A percentile compares a stretch with the other conserved stretches of the same genome.
Evolutionary conservation across 768 basidiomycete genomes (phyloP).

Genomic region (Trametes maxima): DNA sequence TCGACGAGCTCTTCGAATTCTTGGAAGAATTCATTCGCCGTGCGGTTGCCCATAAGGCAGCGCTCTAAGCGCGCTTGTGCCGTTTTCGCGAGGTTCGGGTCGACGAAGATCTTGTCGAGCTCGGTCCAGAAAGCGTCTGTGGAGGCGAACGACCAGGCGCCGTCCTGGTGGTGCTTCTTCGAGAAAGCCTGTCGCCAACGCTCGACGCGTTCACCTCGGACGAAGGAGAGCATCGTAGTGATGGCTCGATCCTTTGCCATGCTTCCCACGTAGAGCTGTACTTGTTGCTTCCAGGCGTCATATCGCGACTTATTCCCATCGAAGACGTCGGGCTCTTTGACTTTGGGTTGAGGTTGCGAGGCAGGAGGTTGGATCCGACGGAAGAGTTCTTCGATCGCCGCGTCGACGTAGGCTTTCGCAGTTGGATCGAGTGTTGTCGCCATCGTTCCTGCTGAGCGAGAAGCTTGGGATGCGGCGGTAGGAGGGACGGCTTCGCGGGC

Average conservation of each 20-base stretch:
- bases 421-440: background rate
- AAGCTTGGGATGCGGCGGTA: constrained; percentile 6
- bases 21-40: constrained; percentile 6
- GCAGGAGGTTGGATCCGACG: background rate
- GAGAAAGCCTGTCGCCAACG: constrained; percentile 1
- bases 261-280: constrained; percentile 10
- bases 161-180: background rate
- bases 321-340: constrained; percentile 10
- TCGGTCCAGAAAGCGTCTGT: background rate
- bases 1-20: constrained; percentile 3
- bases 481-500: background rate
- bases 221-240: background rate
- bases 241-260: background rate
- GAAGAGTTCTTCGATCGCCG: background rate
- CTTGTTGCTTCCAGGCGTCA: constrained; percentile 10
- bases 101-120: background rate
- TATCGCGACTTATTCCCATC: constrained; percentile 1
- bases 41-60: background rate
- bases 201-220: background rate
- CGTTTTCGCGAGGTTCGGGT: background rate
- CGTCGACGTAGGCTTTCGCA: constrained; percentile 11
- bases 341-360: background rate
- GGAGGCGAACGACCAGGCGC: background rate
- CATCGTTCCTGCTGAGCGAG: constrained; percentile 4
- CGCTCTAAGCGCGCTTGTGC: background rate